phyloP scores from a whole-genome alignment of 2,329 filamentous ascomycete species.

The Penicillium freii region DNA sequence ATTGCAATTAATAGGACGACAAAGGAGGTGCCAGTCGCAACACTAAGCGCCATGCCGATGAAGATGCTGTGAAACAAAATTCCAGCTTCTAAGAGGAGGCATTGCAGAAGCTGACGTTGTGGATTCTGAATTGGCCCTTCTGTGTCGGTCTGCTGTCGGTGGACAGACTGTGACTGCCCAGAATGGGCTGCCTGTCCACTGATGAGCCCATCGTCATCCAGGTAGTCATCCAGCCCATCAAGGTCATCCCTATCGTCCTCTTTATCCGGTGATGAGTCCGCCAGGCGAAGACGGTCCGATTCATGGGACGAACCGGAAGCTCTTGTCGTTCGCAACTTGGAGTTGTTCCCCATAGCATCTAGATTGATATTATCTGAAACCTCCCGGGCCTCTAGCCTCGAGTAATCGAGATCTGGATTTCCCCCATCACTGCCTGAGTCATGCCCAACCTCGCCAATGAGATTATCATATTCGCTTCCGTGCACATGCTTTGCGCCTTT shows the following conservation, averaged over 20 bases:
- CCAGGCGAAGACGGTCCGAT: slow-evolving; percentile 14
- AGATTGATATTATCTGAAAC: slow-evolving; percentile 24
- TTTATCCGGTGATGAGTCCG: slow-evolving; percentile 43
- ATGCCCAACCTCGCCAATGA: slow-evolving; percentile 33
- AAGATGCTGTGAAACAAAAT: slow-evolving; percentile 84
- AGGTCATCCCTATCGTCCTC: slow-evolving; percentile 55
- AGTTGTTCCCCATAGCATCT: slow-evolving; percentile 14
- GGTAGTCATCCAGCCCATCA: slow-evolving; percentile 50
- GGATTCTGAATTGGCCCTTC: slow-evolving; percentile 52
- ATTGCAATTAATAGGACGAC: slow-evolving; percentile 78
- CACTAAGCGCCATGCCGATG: slow-evolving; percentile 82
- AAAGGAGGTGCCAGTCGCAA: slow-evolving; percentile 75
- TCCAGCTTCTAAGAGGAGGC: slow-evolving; percentile 74
- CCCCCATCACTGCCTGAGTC: slow-evolving; percentile 20
- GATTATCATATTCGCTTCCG: slow-evolving; percentile 51
- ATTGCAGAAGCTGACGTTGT: slow-evolving; percentile 70
- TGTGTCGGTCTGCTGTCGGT: slow-evolving; percentile 28
- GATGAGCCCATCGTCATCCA: slow-evolving; percentile 22
- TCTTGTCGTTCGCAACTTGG: slow-evolving; percentile 3
- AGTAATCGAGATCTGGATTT: slow-evolving; percentile 24
- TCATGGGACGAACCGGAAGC: slow-evolving; percentile 21
- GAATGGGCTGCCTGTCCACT: slow-evolving; percentile 14
- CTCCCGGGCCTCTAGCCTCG: slow-evolving; percentile 20
- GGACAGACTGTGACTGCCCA: slow-evolving; percentile 11
- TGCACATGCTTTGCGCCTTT: slow-evolving; percentile 61